Percentiles rank a stretch among this genome's conserved stretches.
Conservation (phyloP, 163 green algal genomes). For the Volvox carteri region DNA sequence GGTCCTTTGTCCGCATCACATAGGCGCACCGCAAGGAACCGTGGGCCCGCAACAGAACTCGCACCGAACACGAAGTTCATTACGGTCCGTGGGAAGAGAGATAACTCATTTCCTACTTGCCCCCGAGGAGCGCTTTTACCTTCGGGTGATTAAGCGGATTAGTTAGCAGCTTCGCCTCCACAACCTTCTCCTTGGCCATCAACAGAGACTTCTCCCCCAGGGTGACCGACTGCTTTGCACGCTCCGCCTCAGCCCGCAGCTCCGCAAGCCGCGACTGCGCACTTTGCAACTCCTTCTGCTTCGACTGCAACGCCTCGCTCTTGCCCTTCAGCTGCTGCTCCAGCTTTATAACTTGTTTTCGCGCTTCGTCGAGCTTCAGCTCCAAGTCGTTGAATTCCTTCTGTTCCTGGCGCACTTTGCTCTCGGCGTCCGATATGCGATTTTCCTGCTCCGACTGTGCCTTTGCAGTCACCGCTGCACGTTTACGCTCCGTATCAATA, state of each 20-base stretch:
- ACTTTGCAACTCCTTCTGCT: not conserved
- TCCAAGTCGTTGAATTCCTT: slow-evolving; percentile 40
- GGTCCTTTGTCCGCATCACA: no score
- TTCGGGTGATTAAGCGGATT: slow-evolving; percentile 74
- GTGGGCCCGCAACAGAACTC: not conserved
- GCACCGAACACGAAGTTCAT: not conserved
- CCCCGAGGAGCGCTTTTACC: slow-evolving; percentile 20
- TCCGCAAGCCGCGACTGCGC: slow-evolving; percentile 37
- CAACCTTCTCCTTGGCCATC: slow-evolving; percentile 56
- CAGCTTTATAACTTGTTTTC: slow-evolving; percentile 50
- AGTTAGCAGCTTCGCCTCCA: slow-evolving; percentile 61
- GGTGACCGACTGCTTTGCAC: slow-evolving; percentile 44
- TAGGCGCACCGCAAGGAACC: not conserved
- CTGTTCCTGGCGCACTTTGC: not conserved
- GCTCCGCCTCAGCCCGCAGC: slow-evolving; percentile 39
- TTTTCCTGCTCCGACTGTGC: not conserved
- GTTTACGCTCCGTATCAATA: slow-evolving; percentile 45
- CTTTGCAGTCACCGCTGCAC: not conserved
- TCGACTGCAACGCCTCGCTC: slow-evolving; percentile 18
- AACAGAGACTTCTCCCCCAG: slow-evolving; percentile 53
- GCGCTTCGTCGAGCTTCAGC: slow-evolving; percentile 42
- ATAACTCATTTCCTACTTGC: not conserved
- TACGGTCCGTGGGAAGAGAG: not conserved
- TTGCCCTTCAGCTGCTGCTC: slow-evolving; percentile 49
- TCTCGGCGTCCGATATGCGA: slow-evolving; percentile 22